Conservation (phyloP, 495 filamentous ascomycete species). For the Hypoxylon fragiforme region DNA sequence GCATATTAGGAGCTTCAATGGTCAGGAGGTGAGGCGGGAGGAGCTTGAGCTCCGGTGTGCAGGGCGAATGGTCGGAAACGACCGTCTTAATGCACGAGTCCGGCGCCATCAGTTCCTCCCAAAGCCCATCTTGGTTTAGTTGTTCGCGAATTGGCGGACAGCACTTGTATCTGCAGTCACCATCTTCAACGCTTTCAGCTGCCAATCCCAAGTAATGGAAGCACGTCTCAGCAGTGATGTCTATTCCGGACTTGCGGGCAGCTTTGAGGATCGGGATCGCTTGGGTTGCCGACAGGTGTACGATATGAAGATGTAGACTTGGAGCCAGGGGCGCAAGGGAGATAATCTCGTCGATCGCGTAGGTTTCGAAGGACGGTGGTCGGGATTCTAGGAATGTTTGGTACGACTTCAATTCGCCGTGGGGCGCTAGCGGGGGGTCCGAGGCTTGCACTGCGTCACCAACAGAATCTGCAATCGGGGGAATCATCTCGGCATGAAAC, state of each 20-base stretch:
- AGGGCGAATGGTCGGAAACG: slow-evolving; percentile 96
- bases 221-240: slow-evolving; percentile 96
- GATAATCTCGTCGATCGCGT: slow-evolving; percentile 84
- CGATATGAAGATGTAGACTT: slow-evolving; percentile 85
- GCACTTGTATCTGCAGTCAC: slow-evolving; percentile 96
- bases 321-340: slow-evolving; percentile 80
- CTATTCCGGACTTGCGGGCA: slow-evolving; percentile 76
- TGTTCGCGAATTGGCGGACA: slow-evolving; percentile 90
- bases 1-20: slow-evolving; percentile 41
- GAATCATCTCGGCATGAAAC: slow-evolving; percentile 99
- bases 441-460: slow-evolving; percentile 77
- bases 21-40: slow-evolving; percentile 66
- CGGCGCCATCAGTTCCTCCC: slow-evolving; percentile 72
- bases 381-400: slow-evolving; percentile 90
- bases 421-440: slow-evolving; percentile 70
- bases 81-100: slow-evolving; percentile 88
- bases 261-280: slow-evolving; percentile 85
- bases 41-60: slow-evolving; percentile 91
- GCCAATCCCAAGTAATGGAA: slow-evolving; percentile 97
- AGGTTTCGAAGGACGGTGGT: slow-evolving; percentile 87
- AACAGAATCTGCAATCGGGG: slow-evolving; percentile 79
- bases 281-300: slow-evolving; percentile 90
- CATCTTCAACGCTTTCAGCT: slow-evolving; percentile 80
- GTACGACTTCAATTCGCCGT: slow-evolving; percentile 79
- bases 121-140: slow-evolving; percentile 84